Evolutionary conservation across 1,139 yeast genomes (phyloP).

Genomic region (Geotrichum armillariae): DNA sequence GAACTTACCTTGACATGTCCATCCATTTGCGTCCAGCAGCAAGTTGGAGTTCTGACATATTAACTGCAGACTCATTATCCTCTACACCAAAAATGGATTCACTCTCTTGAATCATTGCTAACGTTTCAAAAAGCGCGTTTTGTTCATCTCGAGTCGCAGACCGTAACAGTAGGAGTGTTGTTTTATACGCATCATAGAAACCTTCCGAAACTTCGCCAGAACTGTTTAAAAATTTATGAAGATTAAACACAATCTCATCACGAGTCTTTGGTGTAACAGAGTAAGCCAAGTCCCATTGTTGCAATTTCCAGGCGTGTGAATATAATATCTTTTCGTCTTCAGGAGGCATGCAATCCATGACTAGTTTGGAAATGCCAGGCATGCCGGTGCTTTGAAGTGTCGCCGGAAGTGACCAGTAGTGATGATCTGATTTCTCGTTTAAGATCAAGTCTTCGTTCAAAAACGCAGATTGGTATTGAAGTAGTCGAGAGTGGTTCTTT

Average conservation of each 20-base stretch:
- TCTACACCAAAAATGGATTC: constrained; percentile 14
- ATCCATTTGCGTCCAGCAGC: constrained; percentile 11
- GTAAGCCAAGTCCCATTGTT: constrained; percentile 61
- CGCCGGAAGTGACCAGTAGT: constrained; percentile 1
- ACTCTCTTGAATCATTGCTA: constrained; percentile 20
- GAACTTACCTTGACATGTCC: constrained; percentile 15
- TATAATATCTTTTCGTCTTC: constrained; percentile 14
- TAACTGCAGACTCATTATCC: neutral
- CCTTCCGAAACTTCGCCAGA: constrained; percentile 2
- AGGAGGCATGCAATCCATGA: constrained; percentile 13
- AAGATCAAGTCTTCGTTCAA: constrained; percentile 7
- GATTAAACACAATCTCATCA: constrained; percentile 48
- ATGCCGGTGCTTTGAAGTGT: constrained; percentile 19
- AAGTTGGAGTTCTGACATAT: neutral
- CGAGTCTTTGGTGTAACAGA: constrained; percentile 39
- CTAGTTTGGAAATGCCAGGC: constrained; percentile 18
- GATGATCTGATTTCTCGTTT: neutral
- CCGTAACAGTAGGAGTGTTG: constrained; percentile 7
- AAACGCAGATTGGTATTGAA: constrained; percentile 21
- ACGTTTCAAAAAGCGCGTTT: constrained; percentile 5
- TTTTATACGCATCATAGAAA: constrained; percentile 10
- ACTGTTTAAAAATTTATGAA: constrained; percentile 12
- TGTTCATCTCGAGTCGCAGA: neutral
- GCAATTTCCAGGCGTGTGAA: constrained; percentile 57
- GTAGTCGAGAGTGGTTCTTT: constrained; percentile 12